These are phyloP conservation scores for Aethionema arabicum DNA, from an alignment of 345 rosid genomes.

Conservation along the genomic window DNA sequence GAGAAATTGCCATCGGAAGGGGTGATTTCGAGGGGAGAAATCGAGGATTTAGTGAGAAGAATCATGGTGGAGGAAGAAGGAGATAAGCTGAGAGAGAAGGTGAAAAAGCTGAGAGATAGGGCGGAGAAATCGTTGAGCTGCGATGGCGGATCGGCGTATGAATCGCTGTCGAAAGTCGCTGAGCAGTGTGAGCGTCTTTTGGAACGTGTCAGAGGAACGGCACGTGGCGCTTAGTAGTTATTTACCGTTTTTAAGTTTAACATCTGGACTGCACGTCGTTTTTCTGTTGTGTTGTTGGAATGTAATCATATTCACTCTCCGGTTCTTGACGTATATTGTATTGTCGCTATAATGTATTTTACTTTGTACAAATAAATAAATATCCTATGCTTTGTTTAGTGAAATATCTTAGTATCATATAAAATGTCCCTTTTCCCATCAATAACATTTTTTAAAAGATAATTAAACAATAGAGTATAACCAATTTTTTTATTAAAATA, in stretches of 20 bases:
- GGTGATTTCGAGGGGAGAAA: constrained; percentile 26
- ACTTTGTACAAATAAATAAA: not conserved
- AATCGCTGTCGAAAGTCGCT: constrained; percentile 19
- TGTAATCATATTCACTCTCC: not conserved
- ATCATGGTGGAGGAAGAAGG: constrained; percentile 43
- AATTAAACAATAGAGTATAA: no score
- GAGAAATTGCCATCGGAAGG: not conserved
- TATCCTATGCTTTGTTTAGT: not conserved
- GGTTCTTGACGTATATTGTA: not conserved
- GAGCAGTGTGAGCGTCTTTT: constrained; percentile 1
- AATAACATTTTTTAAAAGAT: no score
- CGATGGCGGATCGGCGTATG: constrained; percentile 12
- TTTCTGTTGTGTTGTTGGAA: not conserved
- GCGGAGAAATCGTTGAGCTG: constrained; percentile 15
- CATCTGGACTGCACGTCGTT: not conserved
- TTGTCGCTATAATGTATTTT: no score
- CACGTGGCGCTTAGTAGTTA: constrained; percentile 9
- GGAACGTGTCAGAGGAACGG: not conserved
- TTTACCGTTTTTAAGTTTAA: not conserved
- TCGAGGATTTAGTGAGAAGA: constrained; percentile 42
- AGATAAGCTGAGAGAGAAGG: constrained; percentile 38
- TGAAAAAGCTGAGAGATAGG: constrained; percentile 31
- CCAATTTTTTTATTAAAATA: no score
- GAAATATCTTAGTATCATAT: no score
- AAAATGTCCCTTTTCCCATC: no score